Percentiles rank a stretch among this genome's conserved stretches.
These are phyloP conservation scores for Tetrahymena thermophila DNA, from an alignment of 73 alveolate genomes.

Conservation along the genomic window DNA sequence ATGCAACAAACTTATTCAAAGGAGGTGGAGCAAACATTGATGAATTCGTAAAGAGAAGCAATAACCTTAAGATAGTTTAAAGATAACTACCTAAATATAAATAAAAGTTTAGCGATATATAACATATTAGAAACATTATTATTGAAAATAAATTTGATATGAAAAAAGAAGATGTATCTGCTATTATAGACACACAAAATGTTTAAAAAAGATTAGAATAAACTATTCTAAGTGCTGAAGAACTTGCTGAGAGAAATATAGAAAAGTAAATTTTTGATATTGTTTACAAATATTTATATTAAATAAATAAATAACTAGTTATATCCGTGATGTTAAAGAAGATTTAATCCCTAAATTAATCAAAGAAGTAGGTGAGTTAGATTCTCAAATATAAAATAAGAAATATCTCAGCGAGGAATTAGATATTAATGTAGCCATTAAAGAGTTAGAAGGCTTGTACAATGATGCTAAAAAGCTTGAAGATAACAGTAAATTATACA, in stretches of 20 bases:
- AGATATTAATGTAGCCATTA: conserved; percentile 19
- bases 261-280: neutral
- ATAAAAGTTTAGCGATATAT: conserved; percentile 49
- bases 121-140: conserved; percentile 51
- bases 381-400: conserved; percentile 12
- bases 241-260: conserved; percentile 31
- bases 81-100: conserved; percentile 37
- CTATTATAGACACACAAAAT: conserved; percentile 44
- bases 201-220: conserved; percentile 33
- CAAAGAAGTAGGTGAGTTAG: conserved; percentile 34
- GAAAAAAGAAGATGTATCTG: conserved; percentile 58
- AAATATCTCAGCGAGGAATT: conserved; percentile 36
- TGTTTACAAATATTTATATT: neutral
- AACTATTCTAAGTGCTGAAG: conserved; percentile 44
- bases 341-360: conserved; percentile 28
- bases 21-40: conserved; percentile 50
- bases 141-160: conserved; percentile 51
- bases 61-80: conserved; percentile 38
- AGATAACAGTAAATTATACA: conserved; percentile 61
- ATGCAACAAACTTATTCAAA: conserved; percentile 1
- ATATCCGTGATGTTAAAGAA: conserved; percentile 30
- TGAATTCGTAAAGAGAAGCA: conserved; percentile 61
- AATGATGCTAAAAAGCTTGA: conserved; percentile 36
- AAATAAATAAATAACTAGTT: neutral
- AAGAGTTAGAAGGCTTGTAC: conserved; percentile 28